Conservation (phyloP, 495 filamentous ascomycete species). For the Podospora appendiculata region DNA sequence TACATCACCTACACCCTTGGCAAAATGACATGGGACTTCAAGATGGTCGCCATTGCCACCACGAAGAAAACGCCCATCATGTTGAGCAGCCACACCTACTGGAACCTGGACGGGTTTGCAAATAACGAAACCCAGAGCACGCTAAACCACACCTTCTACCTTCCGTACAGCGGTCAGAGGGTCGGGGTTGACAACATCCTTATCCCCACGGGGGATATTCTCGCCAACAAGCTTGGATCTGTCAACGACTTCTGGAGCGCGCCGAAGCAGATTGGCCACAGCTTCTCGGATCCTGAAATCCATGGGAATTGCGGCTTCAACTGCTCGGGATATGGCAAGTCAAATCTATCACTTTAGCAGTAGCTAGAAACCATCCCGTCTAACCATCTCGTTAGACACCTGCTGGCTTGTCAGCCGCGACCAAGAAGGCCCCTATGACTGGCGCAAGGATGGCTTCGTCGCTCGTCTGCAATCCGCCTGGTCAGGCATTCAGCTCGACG, state of each 20-base stretch:
- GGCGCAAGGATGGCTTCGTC: constrained; percentile 48
- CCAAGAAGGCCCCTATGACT: constrained; percentile 43
- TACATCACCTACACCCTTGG: constrained; percentile 64
- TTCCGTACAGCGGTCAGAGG: constrained; percentile 64
- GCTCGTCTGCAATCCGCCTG: constrained; percentile 54
- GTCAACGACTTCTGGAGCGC: constrained; percentile 67
- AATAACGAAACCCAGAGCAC: constrained; percentile 51
- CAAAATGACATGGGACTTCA: constrained; percentile 44
- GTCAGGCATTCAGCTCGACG: constrained; percentile 65
- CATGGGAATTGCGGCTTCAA: constrained; percentile 56
- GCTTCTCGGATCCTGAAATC: constrained; percentile 50
- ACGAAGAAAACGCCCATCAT: constrained; percentile 60
- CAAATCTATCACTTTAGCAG: neutral
- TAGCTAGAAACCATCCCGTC: too few species aligned
- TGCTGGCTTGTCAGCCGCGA: constrained; percentile 41
- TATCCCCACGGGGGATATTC: constrained; percentile 71
- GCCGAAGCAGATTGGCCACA: constrained; percentile 68
- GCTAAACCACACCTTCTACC: constrained; percentile 64
- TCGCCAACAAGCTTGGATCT: constrained; percentile 49
- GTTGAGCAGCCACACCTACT: constrained; percentile 65
- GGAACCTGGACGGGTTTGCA: constrained; percentile 79
- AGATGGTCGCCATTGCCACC: constrained; percentile 46
- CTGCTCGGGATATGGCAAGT: constrained; percentile 72
- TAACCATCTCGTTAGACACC: constrained; percentile 28
- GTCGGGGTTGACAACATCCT: constrained; percentile 67